These are phyloP conservation scores for Auriscalpium orientale DNA, from an alignment of 768 basidiomycete species.

Conservation along the genomic window DNA sequence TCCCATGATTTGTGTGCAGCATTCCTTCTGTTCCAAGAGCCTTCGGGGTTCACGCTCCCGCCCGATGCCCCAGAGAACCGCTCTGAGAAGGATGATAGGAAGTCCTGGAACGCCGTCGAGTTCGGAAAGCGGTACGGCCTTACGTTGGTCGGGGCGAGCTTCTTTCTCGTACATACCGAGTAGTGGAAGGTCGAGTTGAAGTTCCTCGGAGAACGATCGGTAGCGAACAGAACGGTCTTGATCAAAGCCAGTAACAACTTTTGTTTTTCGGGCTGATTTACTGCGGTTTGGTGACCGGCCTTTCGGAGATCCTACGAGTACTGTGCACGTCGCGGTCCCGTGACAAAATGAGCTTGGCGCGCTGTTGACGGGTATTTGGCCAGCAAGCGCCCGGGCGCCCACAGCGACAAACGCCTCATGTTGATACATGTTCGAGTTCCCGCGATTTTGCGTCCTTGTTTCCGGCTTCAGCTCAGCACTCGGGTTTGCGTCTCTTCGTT, in stretches of 20 bases:
- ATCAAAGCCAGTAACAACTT: too few species aligned
- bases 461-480: neutral
- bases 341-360: neutral
- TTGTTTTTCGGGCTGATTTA: too few species aligned
- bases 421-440: neutral
- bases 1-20: slow-evolving; percentile 21
- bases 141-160: slow-evolving; percentile 53
- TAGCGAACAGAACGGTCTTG: too few species aligned
- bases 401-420: neutral
- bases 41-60: slow-evolving; percentile 35
- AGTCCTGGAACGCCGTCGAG: slow-evolving; percentile 45
- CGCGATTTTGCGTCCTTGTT: neutral
- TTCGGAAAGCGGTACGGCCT: slow-evolving; percentile 47
- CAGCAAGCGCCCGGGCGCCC: neutral
- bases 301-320: too few species aligned
- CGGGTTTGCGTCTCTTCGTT: neutral
- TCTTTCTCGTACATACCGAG: slow-evolving; percentile 27
- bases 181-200: too few species aligned
- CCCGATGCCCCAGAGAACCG: slow-evolving; percentile 38
- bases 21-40: slow-evolving; percentile 58
- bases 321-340: neutral
- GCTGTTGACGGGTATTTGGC: neutral
- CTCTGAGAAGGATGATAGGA: slow-evolving; percentile 35
- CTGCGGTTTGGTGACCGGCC: too few species aligned
- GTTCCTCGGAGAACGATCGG: too few species aligned